phyloP scores from a whole-genome alignment of 371 early-diverging fungal species.

The Lichtheimia corymbifera region DNA sequence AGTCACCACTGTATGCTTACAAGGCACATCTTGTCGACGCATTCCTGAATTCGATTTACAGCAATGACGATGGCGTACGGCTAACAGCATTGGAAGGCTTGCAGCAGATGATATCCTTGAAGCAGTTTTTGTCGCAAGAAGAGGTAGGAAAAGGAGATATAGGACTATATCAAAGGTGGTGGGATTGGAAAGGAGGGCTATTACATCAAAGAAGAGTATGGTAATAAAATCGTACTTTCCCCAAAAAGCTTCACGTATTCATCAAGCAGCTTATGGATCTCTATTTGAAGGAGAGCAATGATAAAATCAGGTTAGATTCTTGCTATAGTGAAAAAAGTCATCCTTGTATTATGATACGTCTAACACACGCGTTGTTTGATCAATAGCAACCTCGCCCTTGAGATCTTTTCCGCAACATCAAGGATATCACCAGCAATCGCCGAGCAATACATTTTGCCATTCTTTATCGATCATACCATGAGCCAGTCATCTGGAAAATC shows the following conservation, averaged over 20 bases:
- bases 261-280: background rate
- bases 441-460: background rate
- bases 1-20: constrained; percentile 58
- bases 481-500: background rate
- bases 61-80: constrained; percentile 56
- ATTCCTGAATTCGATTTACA: constrained; percentile 23
- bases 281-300: background rate
- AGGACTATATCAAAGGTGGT: background rate
- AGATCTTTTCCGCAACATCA: background rate
- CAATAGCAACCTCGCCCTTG: background rate
- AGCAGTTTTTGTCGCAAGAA: constrained; percentile 53
- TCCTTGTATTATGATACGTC: background rate
- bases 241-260: constrained; percentile 1
- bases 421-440: background rate
- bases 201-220: no score
- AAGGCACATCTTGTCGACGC: constrained; percentile 43
- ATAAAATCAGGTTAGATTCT: background rate
- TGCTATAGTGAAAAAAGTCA: background rate
- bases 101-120: constrained; percentile 59
- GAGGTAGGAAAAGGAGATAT: constrained; percentile 42
- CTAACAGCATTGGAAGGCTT: constrained; percentile 69
- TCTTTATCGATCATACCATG: background rate
- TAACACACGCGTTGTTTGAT: background rate
- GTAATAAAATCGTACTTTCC: no score
- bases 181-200: background rate